Conservation (phyloP, 805 yeast species). For the Wickerhamiella dianesei region DNA sequence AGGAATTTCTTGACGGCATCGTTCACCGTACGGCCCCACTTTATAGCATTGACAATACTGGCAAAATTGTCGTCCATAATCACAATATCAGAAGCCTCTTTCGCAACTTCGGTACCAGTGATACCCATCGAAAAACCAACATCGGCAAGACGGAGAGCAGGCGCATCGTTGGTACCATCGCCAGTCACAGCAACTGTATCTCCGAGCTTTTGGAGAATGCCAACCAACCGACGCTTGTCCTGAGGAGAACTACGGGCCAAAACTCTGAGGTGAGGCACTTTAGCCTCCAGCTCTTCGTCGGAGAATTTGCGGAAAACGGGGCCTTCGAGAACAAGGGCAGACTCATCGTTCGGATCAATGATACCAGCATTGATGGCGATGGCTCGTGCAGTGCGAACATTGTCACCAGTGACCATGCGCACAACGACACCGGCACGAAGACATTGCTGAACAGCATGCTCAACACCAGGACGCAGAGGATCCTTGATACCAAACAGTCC, state of each 20-base stretch:
- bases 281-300: slow-evolving; percentile 37
- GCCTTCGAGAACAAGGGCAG: slow-evolving; percentile 75
- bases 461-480: slow-evolving; percentile 82
- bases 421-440: slow-evolving; percentile 85
- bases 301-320: slow-evolving; percentile 66
- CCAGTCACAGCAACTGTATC: slow-evolving; percentile 99
- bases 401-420: slow-evolving; percentile 98
- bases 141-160: slow-evolving; percentile 91
- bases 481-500: slow-evolving; percentile 87
- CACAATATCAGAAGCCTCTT: slow-evolving; percentile 91
- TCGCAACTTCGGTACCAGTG: slow-evolving; percentile 95
- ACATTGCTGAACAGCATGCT: slow-evolving; percentile 78
- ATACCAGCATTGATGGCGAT: slow-evolving; percentile 83
- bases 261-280: slow-evolving; percentile 68
- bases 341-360: slow-evolving; percentile 35
- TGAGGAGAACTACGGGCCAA: slow-evolving; percentile 93
- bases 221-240: slow-evolving; percentile 79
- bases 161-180: slow-evolving; percentile 98
- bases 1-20: slow-evolving; percentile 88
- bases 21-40: slow-evolving; percentile 97
- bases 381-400: slow-evolving; percentile 78
- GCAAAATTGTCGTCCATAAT: slow-evolving; percentile 89
- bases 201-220: slow-evolving; percentile 59
- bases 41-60: slow-evolving; percentile 89
- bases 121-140: slow-evolving; percentile 99